These are phyloP conservation scores for Magnolia sinica DNA, from an alignment of 164 flowering plant genomes.

Conservation along the genomic window DNA sequence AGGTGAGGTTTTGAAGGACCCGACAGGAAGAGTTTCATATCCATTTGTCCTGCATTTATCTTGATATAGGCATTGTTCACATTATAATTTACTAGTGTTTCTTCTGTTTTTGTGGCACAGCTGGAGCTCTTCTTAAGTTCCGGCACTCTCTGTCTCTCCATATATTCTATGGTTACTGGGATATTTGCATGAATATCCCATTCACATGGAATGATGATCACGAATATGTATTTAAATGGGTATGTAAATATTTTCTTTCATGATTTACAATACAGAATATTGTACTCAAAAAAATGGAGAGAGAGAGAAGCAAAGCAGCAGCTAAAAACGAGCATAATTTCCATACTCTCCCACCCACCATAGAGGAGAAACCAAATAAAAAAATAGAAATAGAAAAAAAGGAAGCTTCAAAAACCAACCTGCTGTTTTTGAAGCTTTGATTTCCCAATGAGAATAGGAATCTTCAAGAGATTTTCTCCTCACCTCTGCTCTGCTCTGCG, in stretches of 20 bases:
- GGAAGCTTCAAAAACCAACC: too few relatives aligned
- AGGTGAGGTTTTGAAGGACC: constrained; percentile 39
- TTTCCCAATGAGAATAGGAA: too few relatives aligned
- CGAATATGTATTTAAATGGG: constrained; percentile 86
- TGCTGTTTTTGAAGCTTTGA: too few relatives aligned
- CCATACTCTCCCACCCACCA: too few relatives aligned
- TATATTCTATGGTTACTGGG: constrained; percentile 78
- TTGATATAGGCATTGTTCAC: not conserved
- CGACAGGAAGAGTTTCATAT: not conserved
- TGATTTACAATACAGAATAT: not conserved
- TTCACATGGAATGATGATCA: constrained; percentile 73
- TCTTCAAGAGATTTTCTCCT: too few relatives aligned
- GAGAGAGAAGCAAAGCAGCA: too few relatives aligned
- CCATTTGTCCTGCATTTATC: not conserved
- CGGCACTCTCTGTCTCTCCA: constrained; percentile 68
- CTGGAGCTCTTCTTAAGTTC: constrained; percentile 88
- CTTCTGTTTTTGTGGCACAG: constrained; percentile 25
- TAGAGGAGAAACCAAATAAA: too few relatives aligned
- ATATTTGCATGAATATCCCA: constrained; percentile 93
- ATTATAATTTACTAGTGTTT: not conserved
- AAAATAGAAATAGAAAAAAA: too few relatives aligned
- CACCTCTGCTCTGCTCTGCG: too few relatives aligned
- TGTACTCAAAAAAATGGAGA: too few relatives aligned
- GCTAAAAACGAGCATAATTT: too few relatives aligned
- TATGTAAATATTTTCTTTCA: constrained; percentile 21